These are phyloP conservation scores for Brassica balearica DNA, from an alignment of 441 rosid genomes.

Conservation along the genomic window DNA sequence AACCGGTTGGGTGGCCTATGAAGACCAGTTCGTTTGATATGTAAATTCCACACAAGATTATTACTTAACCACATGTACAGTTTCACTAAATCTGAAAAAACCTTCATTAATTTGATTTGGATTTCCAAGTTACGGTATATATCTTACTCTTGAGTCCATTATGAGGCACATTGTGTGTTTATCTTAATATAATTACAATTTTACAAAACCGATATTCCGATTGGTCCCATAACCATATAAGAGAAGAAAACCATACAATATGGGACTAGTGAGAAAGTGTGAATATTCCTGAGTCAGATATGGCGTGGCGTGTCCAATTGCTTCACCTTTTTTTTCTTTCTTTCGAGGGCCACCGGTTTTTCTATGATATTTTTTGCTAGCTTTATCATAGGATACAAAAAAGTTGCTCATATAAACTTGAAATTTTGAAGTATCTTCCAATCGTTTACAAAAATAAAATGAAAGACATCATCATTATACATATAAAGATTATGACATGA, in stretches of 20 bases:
- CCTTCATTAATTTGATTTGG: neutral
- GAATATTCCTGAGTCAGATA: constrained; percentile 31
- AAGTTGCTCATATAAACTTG: neutral
- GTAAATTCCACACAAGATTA: neutral
- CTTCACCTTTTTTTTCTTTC: constrained; percentile 19
- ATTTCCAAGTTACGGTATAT: neutral
- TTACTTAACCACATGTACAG: neutral
- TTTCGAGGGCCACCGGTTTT: constrained; percentile 3
- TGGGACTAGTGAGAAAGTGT: constrained; percentile 21
- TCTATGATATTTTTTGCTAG: constrained; percentile 5
- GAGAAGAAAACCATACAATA: neutral
- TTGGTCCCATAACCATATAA: constrained; percentile 9
- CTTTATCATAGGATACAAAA: constrained; percentile 6
- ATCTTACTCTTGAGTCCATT: neutral
- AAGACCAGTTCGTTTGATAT: neutral
- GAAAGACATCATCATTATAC: neutral
- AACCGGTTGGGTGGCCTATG: constrained; percentile 3
- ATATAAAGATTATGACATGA: neutral
- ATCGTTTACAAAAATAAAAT: neutral
- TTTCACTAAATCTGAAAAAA: neutral
- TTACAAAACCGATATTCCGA: neutral
- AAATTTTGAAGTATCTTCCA: constrained; percentile 8
- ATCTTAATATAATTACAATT: neutral
- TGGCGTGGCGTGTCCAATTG: constrained; percentile 34
- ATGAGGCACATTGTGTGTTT: constrained; percentile 2